A percentile compares a stretch with the other conserved stretches of the same genome.
Evolutionary conservation across 208 protist species (phyloP).

Genomic region (Wallacemonas rigidus): DNA sequence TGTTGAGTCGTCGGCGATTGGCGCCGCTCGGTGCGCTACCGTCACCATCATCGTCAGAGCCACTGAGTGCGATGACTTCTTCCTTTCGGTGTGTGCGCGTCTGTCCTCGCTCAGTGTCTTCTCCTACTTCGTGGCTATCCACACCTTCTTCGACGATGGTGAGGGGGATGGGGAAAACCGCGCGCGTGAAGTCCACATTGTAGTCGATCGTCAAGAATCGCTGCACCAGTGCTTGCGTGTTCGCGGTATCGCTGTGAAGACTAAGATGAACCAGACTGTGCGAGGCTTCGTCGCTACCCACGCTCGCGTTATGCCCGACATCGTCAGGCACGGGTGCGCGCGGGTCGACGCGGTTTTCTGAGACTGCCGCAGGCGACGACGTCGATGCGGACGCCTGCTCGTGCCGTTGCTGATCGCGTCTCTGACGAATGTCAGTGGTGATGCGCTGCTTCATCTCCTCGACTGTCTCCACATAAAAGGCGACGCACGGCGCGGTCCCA

Average conservation of each 20-base stretch:
- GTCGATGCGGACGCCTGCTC: too few relatives aligned
- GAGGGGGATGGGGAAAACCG: slow-evolving; percentile 81
- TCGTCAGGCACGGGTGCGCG: too few relatives aligned
- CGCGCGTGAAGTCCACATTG: slow-evolving; percentile 87
- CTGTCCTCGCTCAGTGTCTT: not conserved
- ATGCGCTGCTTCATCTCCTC: slow-evolving; percentile 80
- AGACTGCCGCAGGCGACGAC: too few relatives aligned
- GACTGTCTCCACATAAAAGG: slow-evolving; percentile 78
- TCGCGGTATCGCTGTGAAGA: slow-evolving; percentile 26
- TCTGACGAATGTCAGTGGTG: slow-evolving; percentile 40
- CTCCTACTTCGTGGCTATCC: not conserved
- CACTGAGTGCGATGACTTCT: slow-evolving; percentile 7
- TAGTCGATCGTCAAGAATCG: slow-evolving; percentile 84
- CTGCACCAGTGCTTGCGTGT: slow-evolving; percentile 42
- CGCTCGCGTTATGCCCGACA: not conserved
- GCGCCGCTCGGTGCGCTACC: not conserved
- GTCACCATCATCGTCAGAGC: slow-evolving; percentile 3
- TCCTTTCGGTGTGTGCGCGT: not conserved
- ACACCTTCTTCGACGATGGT: not conserved
- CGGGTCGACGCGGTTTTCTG: too few relatives aligned
- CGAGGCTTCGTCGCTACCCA: slow-evolving; percentile 9
- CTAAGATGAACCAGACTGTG: slow-evolving; percentile 40
- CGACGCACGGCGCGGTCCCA: slow-evolving; percentile 56
- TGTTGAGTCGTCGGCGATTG: too few relatives aligned
- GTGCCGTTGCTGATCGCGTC: slow-evolving; percentile 15